These are phyloP conservation scores for Inga leiocalycina DNA, from an alignment of 306 rosid genomes.

Conservation along the genomic window DNA sequence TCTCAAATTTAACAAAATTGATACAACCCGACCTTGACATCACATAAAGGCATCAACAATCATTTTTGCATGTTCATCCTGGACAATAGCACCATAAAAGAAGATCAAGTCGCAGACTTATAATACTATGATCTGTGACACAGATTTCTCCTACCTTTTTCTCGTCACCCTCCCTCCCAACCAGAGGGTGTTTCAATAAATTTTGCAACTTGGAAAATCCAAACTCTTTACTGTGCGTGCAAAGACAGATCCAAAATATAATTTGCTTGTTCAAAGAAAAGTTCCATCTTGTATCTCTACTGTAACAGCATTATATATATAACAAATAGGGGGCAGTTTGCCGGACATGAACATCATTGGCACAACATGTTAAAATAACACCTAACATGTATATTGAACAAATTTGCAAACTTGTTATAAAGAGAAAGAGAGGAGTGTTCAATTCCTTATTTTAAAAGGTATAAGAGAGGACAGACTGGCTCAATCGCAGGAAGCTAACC, in stretches of 20 bases:
- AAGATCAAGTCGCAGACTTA: slow-evolving; percentile 3
- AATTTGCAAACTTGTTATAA: slow-evolving; percentile 9
- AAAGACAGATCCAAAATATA: slow-evolving; percentile 15
- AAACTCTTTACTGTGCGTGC: not conserved
- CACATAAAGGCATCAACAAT: slow-evolving; percentile 25
- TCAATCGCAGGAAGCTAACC: slow-evolving; percentile 45
- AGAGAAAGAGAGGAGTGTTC: not conserved
- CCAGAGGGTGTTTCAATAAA: slow-evolving; percentile 22
- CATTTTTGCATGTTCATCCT: slow-evolving; percentile 6
- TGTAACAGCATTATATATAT: slow-evolving; percentile 4
- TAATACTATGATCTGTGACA: slow-evolving; percentile 1
- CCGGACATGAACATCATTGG: not conserved
- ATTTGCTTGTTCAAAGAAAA: slow-evolving; percentile 7
- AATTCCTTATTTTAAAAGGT: not conserved
- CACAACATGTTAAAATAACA: slow-evolving; percentile 17
- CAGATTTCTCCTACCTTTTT: not conserved
- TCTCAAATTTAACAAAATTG: slow-evolving; percentile 19
- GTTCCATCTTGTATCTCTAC: slow-evolving; percentile 4
- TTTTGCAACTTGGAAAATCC: slow-evolving; percentile 13
- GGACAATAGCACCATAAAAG: slow-evolving; percentile 1
- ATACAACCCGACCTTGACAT: not conserved
- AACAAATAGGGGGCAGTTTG: not conserved
- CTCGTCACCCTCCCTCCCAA: not conserved
- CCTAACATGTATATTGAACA: slow-evolving; percentile 18
- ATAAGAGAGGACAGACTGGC: slow-evolving; percentile 4